phyloP scores from a whole-genome alignment of 2,329 filamentous ascomycete species.

The Phoma sp. region DNA sequence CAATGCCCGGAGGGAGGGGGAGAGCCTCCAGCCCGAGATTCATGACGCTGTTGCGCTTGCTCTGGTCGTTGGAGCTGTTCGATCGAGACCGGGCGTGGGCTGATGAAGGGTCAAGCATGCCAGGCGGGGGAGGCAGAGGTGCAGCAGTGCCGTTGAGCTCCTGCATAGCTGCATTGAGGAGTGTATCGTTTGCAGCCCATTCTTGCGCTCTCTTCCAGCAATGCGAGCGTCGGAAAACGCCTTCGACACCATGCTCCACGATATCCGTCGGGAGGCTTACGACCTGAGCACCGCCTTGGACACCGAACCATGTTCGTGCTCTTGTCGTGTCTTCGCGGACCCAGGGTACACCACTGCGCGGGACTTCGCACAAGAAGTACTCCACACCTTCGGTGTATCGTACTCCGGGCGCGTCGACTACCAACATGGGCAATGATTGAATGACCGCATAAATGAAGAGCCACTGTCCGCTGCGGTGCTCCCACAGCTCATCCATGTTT shows the following conservation, averaged over 20 bases:
- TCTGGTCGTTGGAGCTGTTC: constrained; percentile 33
- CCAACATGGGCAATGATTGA: constrained; percentile 78
- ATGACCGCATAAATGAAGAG: constrained; percentile 81
- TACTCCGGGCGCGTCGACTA: constrained; percentile 76
- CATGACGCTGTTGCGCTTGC: constrained; percentile 54
- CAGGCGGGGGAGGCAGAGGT: constrained; percentile 43
- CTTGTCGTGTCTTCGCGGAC: constrained; percentile 65
- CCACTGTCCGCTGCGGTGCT: constrained; percentile 80
- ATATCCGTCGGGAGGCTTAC: constrained; percentile 69
- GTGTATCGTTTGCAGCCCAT: constrained; percentile 59
- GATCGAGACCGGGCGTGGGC: constrained; percentile 30
- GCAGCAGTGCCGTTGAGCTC: constrained; percentile 40
- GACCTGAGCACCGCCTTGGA: constrained; percentile 70
- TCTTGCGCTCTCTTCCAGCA: constrained; percentile 71
- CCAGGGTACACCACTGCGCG: constrained; percentile 77
- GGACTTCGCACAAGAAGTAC: constrained; percentile 81
- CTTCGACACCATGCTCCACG: constrained; percentile 71
- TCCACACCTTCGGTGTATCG: constrained; percentile 75
- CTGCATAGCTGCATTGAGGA: constrained; percentile 45
- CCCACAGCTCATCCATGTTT: constrained; percentile 70
- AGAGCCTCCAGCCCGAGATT: constrained; percentile 57
- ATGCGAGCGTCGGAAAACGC: constrained; percentile 72
- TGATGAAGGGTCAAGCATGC: constrained; percentile 33
- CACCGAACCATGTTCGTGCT: constrained; percentile 75
- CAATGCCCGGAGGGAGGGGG: constrained; percentile 54